phyloP scores from a whole-genome alignment of 2,329 filamentous ascomycete species.

The Epichloe baconii region DNA sequence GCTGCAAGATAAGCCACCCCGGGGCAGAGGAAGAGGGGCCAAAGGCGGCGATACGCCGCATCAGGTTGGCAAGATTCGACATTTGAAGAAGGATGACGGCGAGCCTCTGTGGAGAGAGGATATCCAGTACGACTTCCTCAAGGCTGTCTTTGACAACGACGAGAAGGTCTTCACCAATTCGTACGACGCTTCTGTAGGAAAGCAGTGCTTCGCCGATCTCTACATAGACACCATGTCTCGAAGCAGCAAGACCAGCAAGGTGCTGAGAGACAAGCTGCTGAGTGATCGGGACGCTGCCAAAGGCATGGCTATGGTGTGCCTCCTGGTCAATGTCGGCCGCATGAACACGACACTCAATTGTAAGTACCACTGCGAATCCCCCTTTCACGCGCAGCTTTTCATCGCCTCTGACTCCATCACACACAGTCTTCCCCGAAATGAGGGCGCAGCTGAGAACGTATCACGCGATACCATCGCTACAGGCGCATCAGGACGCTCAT shows the following conservation, averaged over 20 bases:
- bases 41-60: slow-evolving; percentile 22
- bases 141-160: slow-evolving; percentile 65
- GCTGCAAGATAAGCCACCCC: slow-evolving; percentile 25
- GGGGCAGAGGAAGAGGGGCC: slow-evolving; percentile 22
- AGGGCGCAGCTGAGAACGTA: slow-evolving; percentile 94
- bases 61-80: slow-evolving; percentile 57
- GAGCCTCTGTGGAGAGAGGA: slow-evolving; percentile 77
- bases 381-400: neutral
- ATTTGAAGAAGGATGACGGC: slow-evolving; percentile 80
- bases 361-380: slow-evolving; percentile 31
- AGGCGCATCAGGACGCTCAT: slow-evolving; percentile 87
- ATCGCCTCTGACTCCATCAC: neutral
- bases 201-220: slow-evolving; percentile 80
- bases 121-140: slow-evolving; percentile 79
- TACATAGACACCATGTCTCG: slow-evolving; percentile 98
- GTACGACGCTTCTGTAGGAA: slow-evolving; percentile 54
- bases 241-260: slow-evolving; percentile 98
- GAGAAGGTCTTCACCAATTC: slow-evolving; percentile 75
- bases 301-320: slow-evolving; percentile 98
- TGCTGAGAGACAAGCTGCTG: slow-evolving; percentile 89
- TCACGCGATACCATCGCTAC: slow-evolving; percentile 90
- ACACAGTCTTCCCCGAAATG: slow-evolving; percentile 93
- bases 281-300: slow-evolving; percentile 85
- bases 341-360: slow-evolving; percentile 99
- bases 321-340: slow-evolving; percentile 89